Percentiles rank a stretch among this genome's conserved stretches.
Conservation (phyloP, 2,329 filamentous ascomycete genomes). For the Pyricularia sp. region DNA sequence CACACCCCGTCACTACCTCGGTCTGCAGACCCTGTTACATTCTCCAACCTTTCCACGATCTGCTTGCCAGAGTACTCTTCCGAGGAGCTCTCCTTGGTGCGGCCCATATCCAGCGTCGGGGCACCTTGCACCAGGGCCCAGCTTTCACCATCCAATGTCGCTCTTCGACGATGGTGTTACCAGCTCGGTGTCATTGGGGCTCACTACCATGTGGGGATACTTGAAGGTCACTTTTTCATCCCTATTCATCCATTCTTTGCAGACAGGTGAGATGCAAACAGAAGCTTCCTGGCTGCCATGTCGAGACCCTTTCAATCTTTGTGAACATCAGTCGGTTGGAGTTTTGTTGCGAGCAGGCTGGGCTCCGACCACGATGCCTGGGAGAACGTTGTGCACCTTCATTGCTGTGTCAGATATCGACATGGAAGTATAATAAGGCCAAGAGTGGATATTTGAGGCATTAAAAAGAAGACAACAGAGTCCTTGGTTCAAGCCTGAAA, state of each 20-base stretch:
- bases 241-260: too few relatives aligned
- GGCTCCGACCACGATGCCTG: neutral
- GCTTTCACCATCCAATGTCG: neutral
- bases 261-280: neutral
- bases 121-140: neutral
- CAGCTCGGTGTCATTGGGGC: neutral
- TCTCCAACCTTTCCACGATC: neutral
- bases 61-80: neutral
- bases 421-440: too few relatives aligned
- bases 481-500: neutral
- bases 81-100: neutral
- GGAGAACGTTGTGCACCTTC: neutral
- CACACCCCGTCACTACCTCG: neutral
- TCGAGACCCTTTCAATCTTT: neutral
- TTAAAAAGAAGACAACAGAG: neutral
- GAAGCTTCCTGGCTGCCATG: neutral
- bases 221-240: too few relatives aligned
- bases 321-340: neutral
- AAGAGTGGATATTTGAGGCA: too few relatives aligned
- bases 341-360: neutral
- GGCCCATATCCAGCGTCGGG: neutral
- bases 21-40: neutral
- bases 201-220: neutral
- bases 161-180: neutral
- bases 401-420: neutral